Percentiles rank a stretch among this genome's conserved stretches.
phyloP scores from a whole-genome alignment of 2,329 filamentous ascomycete genomes.

The Emmonsiellopsis sp. region DNA sequence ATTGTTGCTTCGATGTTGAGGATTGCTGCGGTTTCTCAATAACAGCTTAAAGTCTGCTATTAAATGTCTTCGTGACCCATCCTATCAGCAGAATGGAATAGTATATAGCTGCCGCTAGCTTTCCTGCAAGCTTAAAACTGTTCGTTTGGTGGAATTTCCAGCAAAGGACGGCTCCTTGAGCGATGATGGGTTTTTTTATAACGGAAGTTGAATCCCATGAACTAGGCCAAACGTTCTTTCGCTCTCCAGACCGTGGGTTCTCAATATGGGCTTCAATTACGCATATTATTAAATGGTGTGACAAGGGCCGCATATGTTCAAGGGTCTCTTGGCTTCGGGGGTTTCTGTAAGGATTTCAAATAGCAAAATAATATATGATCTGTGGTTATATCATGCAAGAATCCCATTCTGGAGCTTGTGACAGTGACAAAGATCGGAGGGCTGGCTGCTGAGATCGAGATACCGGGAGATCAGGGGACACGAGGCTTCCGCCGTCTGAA shows the following conservation, averaged over 20 bases:
- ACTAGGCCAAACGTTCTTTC: not conserved
- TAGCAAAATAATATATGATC: not conserved
- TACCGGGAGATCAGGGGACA: not conserved
- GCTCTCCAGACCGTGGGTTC: too few relatives aligned
- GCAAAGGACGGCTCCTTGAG: not conserved
- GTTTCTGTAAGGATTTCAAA: not conserved
- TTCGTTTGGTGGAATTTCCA: not conserved
- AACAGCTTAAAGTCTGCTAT: not conserved
- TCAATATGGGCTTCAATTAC: too few relatives aligned
- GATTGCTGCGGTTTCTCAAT: not conserved
- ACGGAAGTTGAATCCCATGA: not conserved
- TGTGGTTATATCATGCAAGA: not conserved
- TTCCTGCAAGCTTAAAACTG: not conserved
- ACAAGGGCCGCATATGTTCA: too few relatives aligned
- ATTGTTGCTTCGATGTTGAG: not conserved
- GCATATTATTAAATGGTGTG: too few relatives aligned
- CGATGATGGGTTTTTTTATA: not conserved
- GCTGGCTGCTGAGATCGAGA: not conserved
- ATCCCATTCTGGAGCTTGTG: not conserved
- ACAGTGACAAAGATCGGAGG: not conserved
- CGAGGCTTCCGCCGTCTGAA: not conserved
- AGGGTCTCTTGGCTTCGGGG: not conserved
- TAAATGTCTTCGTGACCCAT: not conserved
- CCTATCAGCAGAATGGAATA: not conserved
- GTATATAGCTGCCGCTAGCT: not conserved